These are phyloP conservation scores for Didymella arachidicola DNA, from an alignment of 2,329 filamentous ascomycete species.

Conservation along the genomic window DNA sequence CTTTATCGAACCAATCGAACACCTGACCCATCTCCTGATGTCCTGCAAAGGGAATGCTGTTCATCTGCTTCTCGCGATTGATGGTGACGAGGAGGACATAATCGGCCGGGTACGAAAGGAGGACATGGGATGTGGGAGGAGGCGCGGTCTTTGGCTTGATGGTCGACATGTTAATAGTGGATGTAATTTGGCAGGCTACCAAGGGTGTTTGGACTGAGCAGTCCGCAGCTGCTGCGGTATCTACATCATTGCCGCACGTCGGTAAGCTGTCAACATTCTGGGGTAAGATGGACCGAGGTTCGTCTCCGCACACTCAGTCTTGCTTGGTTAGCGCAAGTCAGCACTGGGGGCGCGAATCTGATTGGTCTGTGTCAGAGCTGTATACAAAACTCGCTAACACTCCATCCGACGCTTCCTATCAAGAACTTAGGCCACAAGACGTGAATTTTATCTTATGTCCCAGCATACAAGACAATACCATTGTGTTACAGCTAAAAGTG, in stretches of 20 bases:
- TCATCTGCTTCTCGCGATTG: constrained; percentile 59
- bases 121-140: constrained; percentile 44
- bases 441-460: no score
- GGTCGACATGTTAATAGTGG: constrained; percentile 32
- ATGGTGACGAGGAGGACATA: constrained; percentile 63
- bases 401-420: no score
- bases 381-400: no score
- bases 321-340: not conserved
- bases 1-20: constrained; percentile 63
- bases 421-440: no score
- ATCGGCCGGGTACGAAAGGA: constrained; percentile 57
- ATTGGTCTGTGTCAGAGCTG: not conserved
- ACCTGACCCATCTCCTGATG: constrained; percentile 60
- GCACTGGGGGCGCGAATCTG: not conserved
- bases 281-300: constrained; percentile 16
- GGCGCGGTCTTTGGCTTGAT: constrained; percentile 41
- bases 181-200: not conserved
- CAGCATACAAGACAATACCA: not conserved
- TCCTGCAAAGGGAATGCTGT: constrained; percentile 52
- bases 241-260: constrained; percentile 17
- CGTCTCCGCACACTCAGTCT: constrained; percentile 8
- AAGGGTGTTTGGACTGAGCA: not conserved
- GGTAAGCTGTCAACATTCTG: constrained; percentile 15
- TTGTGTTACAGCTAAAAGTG: not conserved
- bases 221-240: not conserved